Conservation (phyloP, 208 protist genomes). For the Leishmania guyanensis region DNA sequence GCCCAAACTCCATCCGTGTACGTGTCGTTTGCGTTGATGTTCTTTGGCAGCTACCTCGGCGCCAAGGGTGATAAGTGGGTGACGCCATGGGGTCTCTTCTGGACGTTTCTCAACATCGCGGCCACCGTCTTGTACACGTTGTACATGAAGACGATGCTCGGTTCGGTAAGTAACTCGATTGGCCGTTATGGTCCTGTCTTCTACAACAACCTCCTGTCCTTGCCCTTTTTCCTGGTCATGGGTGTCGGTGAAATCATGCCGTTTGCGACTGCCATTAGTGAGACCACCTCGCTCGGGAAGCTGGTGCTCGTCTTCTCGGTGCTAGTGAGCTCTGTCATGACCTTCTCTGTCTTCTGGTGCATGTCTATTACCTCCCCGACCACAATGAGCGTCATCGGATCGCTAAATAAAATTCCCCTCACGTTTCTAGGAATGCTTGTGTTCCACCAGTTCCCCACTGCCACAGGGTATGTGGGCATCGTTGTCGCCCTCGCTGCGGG, state of each 20-base stretch:
- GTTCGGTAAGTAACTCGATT: conserved; percentile 52
- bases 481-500: conserved; percentile 68
- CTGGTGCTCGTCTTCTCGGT: conserved; percentile 54
- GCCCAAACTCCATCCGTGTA: conserved; percentile 52
- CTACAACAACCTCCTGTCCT: conserved; percentile 88
- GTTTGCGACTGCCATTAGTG: conserved; percentile 16
- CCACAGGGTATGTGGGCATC: conserved; percentile 73
- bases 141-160: conserved; percentile 82
- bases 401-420: conserved; percentile 87
- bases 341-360: conserved; percentile 89
- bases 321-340: conserved; percentile 73
- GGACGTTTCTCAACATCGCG: conserved; percentile 81
- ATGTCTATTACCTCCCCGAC: conserved; percentile 89
- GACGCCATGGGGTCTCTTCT: conserved; percentile 74
- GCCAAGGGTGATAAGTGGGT: conserved; percentile 77
- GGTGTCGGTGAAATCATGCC: conserved; percentile 16
- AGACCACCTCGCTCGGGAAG: conserved; percentile 17
- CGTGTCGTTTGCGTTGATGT: conserved; percentile 58
- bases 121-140: conserved; percentile 81
- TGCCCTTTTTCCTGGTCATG: conserved; percentile 67
- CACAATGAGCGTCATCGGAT: conserved; percentile 87
- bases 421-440: conserved; percentile 81
- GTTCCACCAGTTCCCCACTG: conserved; percentile 81
- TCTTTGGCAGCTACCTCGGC: conserved; percentile 62
- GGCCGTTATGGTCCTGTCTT: conserved; percentile 85